Evolutionary conservation across 1,284 basidiomycete genomes (phyloP), one percentile per base, ranked within the genome.

Genomic region (Ceratobasidium sp.): DNA sequence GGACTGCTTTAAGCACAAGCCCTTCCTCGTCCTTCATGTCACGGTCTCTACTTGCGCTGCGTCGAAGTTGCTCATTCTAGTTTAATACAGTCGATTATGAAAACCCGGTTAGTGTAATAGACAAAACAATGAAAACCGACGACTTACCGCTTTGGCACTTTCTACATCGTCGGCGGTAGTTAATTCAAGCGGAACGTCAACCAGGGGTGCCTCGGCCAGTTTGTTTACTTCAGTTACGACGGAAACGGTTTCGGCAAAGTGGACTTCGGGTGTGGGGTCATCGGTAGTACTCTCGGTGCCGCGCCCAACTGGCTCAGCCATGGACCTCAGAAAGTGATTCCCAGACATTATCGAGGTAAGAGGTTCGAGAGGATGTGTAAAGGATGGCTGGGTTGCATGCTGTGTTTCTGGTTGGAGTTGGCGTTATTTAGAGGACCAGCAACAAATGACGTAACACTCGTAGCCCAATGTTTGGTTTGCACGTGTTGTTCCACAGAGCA

Each of bases 11-110:
- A 15, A 73, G 31, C 31, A 49, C 56, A n/a, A 73, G 47, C 3
- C 56, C 69, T 31, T 73, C 69, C 20, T 73, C 69, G n/a, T 73
- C 69, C 42, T 61, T 73, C 69, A 73, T 73, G 28, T 73, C 69
- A 35, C 69, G 69, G 23, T 73, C 69, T 37, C 58, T 73, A 31
- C 69, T 73, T 13, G 69, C 69, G 42, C 69, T 73, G 5, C 69
- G 69, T 11, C 69, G 56, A 28, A 73, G n/a, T 63, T 63, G 56
- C 35, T 73, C 56, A 26, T 73, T 73, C 69, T 73, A 23, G 17
- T 13, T 20, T 20, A 35, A 26, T 35, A 20, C 20, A 13, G n/a
- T 15, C 20, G 7, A 42, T 20, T 39, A 11, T 42, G 20, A 28
- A 54, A 26, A 20, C 3, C 11, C 13, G 26, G 31, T 33, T 28